Evolutionary conservation across 2,329 filamentous ascomycete species (phyloP).

Genomic region (Colletotrichum chrysophilum): DNA sequence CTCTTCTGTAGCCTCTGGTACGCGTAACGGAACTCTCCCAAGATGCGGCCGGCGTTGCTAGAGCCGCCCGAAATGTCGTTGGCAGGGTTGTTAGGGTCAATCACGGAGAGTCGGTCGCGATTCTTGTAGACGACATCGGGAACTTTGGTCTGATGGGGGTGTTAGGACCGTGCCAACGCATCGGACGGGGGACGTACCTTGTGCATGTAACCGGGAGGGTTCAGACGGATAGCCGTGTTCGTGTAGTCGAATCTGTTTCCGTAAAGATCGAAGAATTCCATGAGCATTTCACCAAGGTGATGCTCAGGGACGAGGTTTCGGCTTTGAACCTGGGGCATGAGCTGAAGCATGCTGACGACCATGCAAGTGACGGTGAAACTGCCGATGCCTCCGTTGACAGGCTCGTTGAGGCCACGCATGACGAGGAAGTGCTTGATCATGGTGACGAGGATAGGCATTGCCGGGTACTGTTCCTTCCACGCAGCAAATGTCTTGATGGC

Average conservation of each 20-base stretch:
- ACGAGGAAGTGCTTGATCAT: slow-evolving; percentile 91
- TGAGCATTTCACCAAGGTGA: slow-evolving; percentile 79
- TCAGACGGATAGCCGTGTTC: slow-evolving; percentile 75
- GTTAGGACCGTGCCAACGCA: not conserved
- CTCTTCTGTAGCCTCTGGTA: slow-evolving; percentile 60
- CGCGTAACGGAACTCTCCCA: slow-evolving; percentile 72
- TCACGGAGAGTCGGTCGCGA: slow-evolving; percentile 77
- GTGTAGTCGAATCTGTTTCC: slow-evolving; percentile 80
- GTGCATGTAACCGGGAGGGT: slow-evolving; percentile 74
- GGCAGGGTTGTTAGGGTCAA: slow-evolving; percentile 83
- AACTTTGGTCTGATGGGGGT: not conserved
- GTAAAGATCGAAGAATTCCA: slow-evolving; percentile 90
- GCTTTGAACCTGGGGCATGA: slow-evolving; percentile 74
- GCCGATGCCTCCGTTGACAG: slow-evolving; percentile 87
- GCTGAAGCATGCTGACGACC: slow-evolving; percentile 85
- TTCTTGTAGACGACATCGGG: slow-evolving; percentile 59
- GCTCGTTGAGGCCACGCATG: slow-evolving; percentile 91
- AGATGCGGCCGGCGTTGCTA: slow-evolving; percentile 69
- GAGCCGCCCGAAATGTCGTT: slow-evolving; percentile 95
- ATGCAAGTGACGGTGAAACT: slow-evolving; percentile 95
- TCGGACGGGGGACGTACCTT: slow-evolving; percentile 62
- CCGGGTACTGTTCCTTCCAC: slow-evolving; percentile 82
- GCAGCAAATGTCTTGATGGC: slow-evolving; percentile 80
- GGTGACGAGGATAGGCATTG: slow-evolving; percentile 85
- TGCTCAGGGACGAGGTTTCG: slow-evolving; percentile 62